Evolutionary conservation across 1,284 basidiomycete species (phyloP).

Genomic region (Ceratobasidium sp.): DNA sequence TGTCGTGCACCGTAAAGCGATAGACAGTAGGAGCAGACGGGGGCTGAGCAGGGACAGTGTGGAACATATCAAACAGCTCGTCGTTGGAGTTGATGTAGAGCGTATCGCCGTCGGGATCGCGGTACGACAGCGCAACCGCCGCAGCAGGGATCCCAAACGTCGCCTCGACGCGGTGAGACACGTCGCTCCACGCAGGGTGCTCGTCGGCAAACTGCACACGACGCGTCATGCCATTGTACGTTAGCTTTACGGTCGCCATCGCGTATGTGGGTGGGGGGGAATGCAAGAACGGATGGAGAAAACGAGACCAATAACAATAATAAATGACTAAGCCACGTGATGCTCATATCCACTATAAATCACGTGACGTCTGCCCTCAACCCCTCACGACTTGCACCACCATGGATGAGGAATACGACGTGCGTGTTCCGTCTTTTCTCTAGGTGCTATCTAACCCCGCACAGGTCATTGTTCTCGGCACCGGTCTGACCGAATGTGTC

Average conservation of each 20-base stretch:
- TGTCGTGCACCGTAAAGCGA: slow-evolving; percentile 22
- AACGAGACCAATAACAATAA: slow-evolving; percentile 1
- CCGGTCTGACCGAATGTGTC: slow-evolving; percentile 97
- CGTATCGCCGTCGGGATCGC: slow-evolving; percentile 37
- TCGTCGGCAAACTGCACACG: slow-evolving; percentile 18
- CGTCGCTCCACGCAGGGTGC: slow-evolving; percentile 36
- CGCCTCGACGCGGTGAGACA: slow-evolving; percentile 35
- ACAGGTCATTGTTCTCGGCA: slow-evolving; percentile 93
- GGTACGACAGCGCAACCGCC: slow-evolving; percentile 37
- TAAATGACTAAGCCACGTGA: slow-evolving; percentile 21
- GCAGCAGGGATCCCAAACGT: slow-evolving; percentile 30
- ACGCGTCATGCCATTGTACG: slow-evolving; percentile 15
- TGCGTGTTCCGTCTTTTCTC: slow-evolving; percentile 47
- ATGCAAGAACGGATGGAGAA: slow-evolving; percentile 8
- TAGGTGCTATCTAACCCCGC: slow-evolving; percentile 36
- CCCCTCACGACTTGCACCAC: slow-evolving; percentile 20
- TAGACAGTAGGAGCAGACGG: neutral
- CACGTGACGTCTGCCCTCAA: slow-evolving; percentile 28
- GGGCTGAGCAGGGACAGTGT: slow-evolving; percentile 11
- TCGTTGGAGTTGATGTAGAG: slow-evolving; percentile 22
- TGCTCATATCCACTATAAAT: slow-evolving; percentile 27
- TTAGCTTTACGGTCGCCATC: slow-evolving; percentile 33
- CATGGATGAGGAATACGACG: slow-evolving; percentile 93
- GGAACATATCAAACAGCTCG: slow-evolving; percentile 33
- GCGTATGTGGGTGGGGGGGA: neutral